phyloP scores from a whole-genome alignment of 441 rosid species.

The Arabidopsis hybrid region DNA sequence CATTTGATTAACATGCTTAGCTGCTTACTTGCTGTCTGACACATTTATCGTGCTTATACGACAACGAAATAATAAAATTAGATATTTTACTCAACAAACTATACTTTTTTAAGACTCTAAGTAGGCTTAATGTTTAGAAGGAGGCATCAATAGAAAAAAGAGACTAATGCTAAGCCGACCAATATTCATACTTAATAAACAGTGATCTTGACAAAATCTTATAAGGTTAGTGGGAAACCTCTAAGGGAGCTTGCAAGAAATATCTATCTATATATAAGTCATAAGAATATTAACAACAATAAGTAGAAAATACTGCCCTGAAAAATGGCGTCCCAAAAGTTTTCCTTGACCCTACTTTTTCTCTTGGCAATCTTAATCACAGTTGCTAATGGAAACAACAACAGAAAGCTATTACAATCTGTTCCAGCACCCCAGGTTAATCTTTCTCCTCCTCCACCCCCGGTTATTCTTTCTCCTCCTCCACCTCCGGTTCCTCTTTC shows the following conservation, averaged over 20 bases:
- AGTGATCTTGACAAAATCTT: slow-evolving; percentile 20
- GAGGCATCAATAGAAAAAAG: slow-evolving; percentile 23
- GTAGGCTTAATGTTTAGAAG: slow-evolving; percentile 21
- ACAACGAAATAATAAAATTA: neutral
- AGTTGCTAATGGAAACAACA: slow-evolving; percentile 34
- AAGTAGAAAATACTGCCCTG: neutral
- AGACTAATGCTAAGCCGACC: neutral
- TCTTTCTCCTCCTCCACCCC: no score
- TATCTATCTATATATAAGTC: neutral
- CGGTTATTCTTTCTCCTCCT: no score
- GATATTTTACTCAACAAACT: neutral
- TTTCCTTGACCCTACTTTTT: slow-evolving; percentile 12
- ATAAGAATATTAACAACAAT: neutral
- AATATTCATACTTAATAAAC: slow-evolving; percentile 1
- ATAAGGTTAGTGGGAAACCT: slow-evolving; percentile 36
- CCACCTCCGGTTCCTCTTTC: no score
- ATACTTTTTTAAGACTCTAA: neutral
- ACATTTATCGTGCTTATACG: no score
- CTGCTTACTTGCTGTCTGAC: slow-evolving; percentile 14
- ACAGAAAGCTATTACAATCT: slow-evolving; percentile 25
- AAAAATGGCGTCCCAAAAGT: slow-evolving; percentile 32
- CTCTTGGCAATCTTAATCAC: slow-evolving; percentile 25
- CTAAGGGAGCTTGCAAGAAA: slow-evolving; percentile 4
- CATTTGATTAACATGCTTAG: slow-evolving; percentile 23
- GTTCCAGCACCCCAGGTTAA: no score